Base-by-base conservation (phyloP, 257 asterid genomes). In the Lycium ferocissimum region DNA sequence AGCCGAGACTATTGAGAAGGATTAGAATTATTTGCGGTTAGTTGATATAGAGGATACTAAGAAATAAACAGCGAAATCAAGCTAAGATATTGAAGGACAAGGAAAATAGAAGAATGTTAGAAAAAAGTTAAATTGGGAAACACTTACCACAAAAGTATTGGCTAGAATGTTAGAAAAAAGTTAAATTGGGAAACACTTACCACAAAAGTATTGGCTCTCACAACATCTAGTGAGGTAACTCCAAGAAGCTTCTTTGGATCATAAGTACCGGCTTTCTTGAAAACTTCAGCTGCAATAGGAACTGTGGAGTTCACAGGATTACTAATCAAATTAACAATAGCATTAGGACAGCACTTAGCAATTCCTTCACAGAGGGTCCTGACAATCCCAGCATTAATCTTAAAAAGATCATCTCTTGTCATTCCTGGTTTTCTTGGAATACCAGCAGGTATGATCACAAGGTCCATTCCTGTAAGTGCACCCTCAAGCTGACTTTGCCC, bases 391-490 rank as follows among this genome's bases (percentile, higher is more conserved):
- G 97, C 99, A 87, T 96, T 96, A 88, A 96, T 94, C 87, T 94
- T 94, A 88, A 96, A 96, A 86, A 96, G 97, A 89, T 95, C 99
- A 82, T 96, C 98, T 87, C 99, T 94, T 12, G 99, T 92, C 99
- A 95, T 96, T 88, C 98, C 99, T 62, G 98, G 99, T 92, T 96
- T 96, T 89, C 99, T 87, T 38, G 98, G 98, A 89, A 95, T 97
- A 80, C 99, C 98, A 69, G 99, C 99, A 79, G 99, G 98, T 82
- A 96, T 91, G 43, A 96, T 89, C 61, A 96, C 97, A 40, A 96
- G 97, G 89, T 96, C 99, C 98, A 96, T 96, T 88, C 99, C 99
- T 7, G 92, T 94, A 49, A 96, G 97, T 81, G 99, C 98, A 81
- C 92, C 95, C 89, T 93, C 98, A 88, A 96, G 86, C 81, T 94